Evolutionary conservation across 495 filamentous ascomycete genomes (phyloP).

Genomic region (Hyphodiscus hymeniophilus): DNA sequence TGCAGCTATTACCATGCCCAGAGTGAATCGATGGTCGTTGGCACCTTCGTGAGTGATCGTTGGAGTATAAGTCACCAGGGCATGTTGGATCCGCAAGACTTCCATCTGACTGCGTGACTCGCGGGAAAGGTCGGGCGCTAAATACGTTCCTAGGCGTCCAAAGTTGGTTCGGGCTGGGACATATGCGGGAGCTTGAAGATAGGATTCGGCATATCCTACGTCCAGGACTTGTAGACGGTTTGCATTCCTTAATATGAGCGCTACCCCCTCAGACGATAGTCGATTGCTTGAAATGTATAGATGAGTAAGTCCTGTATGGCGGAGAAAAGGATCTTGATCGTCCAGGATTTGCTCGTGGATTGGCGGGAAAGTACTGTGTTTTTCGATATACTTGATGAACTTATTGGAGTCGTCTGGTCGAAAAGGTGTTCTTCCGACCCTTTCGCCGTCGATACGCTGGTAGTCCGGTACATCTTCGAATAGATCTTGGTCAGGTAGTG

Average conservation of each 20-base stretch:
- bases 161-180: background rate
- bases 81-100: slow-evolving; percentile 18
- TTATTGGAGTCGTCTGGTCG: background rate
- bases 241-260: background rate
- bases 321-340: slow-evolving; percentile 4
- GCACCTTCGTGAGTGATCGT: slow-evolving; percentile 3
- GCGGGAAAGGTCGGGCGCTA: too few relatives aligned
- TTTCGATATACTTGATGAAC: background rate
- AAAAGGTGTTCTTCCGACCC: background rate
- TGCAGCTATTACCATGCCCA: background rate
- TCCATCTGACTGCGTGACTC: slow-evolving; percentile 1
- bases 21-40: background rate
- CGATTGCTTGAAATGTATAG: slow-evolving; percentile 17
- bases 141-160: too few relatives aligned
- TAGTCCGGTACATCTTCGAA: slow-evolving; percentile 4
- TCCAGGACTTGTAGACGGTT: slow-evolving; percentile 10
- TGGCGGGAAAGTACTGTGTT: background rate
- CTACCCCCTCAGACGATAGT: slow-evolving; percentile 6
- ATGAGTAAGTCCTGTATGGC: slow-evolving; percentile 16
- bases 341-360: background rate
- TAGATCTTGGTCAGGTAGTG: background rate
- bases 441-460: background rate
- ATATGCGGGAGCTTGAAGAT: too few relatives aligned
- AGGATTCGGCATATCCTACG: too few relatives aligned
- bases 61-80: slow-evolving; percentile 11